Base-by-base conservation (phyloP, 2,329 filamentous ascomycete species). In the Pleoardoris graminearum region DNA sequence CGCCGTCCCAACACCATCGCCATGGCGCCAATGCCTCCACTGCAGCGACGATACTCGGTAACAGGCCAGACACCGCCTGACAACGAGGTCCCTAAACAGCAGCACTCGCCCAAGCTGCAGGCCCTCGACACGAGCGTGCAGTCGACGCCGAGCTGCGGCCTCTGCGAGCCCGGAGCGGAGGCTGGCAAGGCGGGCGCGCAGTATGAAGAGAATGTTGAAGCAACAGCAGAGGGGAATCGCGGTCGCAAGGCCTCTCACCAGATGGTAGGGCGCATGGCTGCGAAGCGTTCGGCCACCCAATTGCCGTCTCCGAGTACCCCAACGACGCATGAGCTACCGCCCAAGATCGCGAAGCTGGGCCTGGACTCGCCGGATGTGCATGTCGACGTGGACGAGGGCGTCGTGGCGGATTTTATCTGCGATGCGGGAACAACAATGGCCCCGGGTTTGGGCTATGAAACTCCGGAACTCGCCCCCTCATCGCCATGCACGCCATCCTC, bases 1-100 rank as follows among this genome's bases (percentile, higher is more conserved):
- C 32, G 23, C 32, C 21, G 33, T 16, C 29, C 12, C 36, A 38
- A 41, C 33, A 23, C 47, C 37, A 29, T 19, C 46, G 36, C 51
- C 30, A 41, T 41, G 42, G 39, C 45, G 29, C 19, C 32, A 22
- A 49, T 54, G 17, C 70, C 69, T 65, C 62, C 62, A 27, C 59
- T 67, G 48, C 70, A 72, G 57, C 68, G 70, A 39, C 62, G 70
- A 48, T 73, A 73, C 59, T 71, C 68, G 19, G 68, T 73, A 49
- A 71, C 70, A 7, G 69, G 70, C 48, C 67, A 71, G 55, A 71
- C 67, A 42, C 69, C 68, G 38, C 69, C 68, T 8, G 68, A 72
- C 59, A 60, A 68, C 48, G 66, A 29, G 14, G 67, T 64, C 30
- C 60, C 62, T 54, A 56, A 71, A 55, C 63, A 66, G 41, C 51